These are phyloP conservation scores for Aristolochia californica DNA, from an alignment of 164 flowering plant genomes.

Conservation along the genomic window DNA sequence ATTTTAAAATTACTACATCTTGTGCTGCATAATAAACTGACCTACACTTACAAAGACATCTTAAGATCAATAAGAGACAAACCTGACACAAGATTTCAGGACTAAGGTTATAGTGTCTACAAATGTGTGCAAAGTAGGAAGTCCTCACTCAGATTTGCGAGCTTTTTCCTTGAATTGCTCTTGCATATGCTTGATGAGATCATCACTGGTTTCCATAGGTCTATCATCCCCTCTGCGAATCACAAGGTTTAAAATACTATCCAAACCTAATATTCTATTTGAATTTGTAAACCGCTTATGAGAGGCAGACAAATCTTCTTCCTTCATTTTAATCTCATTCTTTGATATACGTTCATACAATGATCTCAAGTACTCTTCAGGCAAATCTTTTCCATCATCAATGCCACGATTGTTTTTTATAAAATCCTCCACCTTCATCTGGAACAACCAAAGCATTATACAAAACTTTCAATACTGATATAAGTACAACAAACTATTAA, in stretches of 20 bases:
- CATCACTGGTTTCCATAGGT: conserved; percentile 87
- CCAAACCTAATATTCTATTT: conserved; percentile 76
- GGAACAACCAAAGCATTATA: conserved; percentile 17
- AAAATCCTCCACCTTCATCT: conserved; percentile 99
- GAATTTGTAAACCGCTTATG: conserved; percentile 74
- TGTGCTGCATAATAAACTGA: conserved; percentile 98
- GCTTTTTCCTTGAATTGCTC: conserved; percentile 98
- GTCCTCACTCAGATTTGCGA: conserved; percentile 94
- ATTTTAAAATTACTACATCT: conserved; percentile 87
- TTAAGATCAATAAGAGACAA: not conserved
- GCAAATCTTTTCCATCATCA: conserved; percentile 97
- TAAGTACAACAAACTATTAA: too few species aligned
- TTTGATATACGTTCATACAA: conserved; percentile 78
- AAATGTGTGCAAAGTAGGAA: not conserved
- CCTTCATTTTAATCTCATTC: conserved; percentile 98
- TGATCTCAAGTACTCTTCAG: conserved; percentile 89
- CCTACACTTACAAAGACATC: conserved; percentile 40
- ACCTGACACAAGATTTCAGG: too few species aligned
- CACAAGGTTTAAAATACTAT: conserved; percentile 83
- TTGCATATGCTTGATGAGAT: conserved; percentile 92
- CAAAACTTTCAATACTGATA: too few species aligned
- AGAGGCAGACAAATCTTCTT: conserved; percentile 60
- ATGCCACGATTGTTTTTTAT: conserved; percentile 96
- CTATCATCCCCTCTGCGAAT: conserved; percentile 75
- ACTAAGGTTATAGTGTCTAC: too few species aligned